These are phyloP conservation scores for Pythium aphanidermatum DNA, from an alignment of 352 stramenopile genomes.

Conservation along the genomic window DNA sequence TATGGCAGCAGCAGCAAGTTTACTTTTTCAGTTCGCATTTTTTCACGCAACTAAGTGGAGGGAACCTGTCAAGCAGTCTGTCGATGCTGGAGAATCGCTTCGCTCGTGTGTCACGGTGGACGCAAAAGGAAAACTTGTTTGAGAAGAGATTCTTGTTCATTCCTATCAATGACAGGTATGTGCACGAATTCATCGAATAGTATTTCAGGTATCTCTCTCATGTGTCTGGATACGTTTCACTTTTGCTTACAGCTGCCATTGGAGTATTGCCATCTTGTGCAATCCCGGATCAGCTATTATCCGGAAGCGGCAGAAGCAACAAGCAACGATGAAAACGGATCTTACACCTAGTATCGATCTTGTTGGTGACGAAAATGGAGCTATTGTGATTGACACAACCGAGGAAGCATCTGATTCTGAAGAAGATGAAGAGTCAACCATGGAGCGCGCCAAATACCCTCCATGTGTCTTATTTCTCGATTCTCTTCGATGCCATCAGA, in stretches of 20 bases:
- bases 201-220: not conserved
- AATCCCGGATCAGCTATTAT: slow-evolving; percentile 73
- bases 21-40: slow-evolving; percentile 97
- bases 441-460: slow-evolving; percentile 33
- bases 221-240: too few species aligned
- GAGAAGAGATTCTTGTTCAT: slow-evolving; percentile 85
- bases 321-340: too few species aligned
- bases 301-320: slow-evolving; percentile 25
- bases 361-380: slow-evolving; percentile 13
- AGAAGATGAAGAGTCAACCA: slow-evolving; percentile 44
- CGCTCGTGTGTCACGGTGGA: slow-evolving; percentile 67
- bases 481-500: slow-evolving; percentile 91
- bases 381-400: slow-evolving; percentile 15
- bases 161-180: slow-evolving; percentile 85
- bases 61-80: slow-evolving; percentile 20
- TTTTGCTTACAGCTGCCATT: slow-evolving; percentile 70
- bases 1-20: slow-evolving; percentile 52
- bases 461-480: slow-evolving; percentile 93
- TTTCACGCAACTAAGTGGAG: slow-evolving; percentile 86
- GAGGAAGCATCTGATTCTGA: slow-evolving; percentile 27
- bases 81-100: slow-evolving; percentile 37
- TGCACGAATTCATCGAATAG: not conserved
- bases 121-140: slow-evolving; percentile 83
- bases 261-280: slow-evolving; percentile 84
- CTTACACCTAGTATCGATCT: slow-evolving; percentile 31